Evolutionary conservation across 2,329 filamentous ascomycete species (phyloP).

Genomic region (Fusarium chaquense): DNA sequence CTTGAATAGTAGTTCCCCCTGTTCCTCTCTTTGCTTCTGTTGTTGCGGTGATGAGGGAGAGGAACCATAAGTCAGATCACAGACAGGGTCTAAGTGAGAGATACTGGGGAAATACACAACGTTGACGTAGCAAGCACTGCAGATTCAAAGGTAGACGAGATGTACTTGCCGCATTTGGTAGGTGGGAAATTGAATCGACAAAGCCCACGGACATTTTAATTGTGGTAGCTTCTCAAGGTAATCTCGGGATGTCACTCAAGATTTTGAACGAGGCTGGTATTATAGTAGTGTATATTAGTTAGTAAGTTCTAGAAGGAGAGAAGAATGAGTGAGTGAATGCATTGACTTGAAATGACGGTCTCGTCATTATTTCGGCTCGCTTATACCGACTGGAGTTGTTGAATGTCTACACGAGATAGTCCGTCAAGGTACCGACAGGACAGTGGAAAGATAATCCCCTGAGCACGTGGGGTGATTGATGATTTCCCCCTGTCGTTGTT

Average conservation of each 20-base stretch:
- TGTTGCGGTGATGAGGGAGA: slow-evolving; percentile 35
- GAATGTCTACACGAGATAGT: not conserved
- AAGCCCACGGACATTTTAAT: slow-evolving; percentile 33
- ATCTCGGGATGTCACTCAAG: slow-evolving; percentile 35
- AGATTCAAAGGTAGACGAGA: slow-evolving; percentile 4
- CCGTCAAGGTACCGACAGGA: not conserved
- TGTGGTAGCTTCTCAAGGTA: slow-evolving; percentile 18
- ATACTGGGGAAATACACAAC: slow-evolving; percentile 23
- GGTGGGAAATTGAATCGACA: slow-evolving; percentile 28
- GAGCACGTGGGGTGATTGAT: slow-evolving; percentile 9
- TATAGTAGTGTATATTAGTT: not conserved
- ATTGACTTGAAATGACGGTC: not conserved
- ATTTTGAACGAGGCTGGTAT: not conserved
- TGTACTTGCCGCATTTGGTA: slow-evolving; percentile 39
- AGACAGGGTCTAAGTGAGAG: slow-evolving; percentile 33
- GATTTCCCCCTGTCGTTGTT: slow-evolving; percentile 10
- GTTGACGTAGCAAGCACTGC: not conserved
- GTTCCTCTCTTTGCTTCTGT: slow-evolving; percentile 27
- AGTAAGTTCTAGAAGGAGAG: slow-evolving; percentile 22
- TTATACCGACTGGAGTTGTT: not conserved
- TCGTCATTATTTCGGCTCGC: not conserved
- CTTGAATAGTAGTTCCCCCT: not conserved
- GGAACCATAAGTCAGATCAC: slow-evolving; percentile 20
- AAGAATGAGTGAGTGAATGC: not conserved
- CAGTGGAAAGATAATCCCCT: slow-evolving; percentile 12